Conservation (phyloP, 306 rosid genomes). For the Glycine tomentella region DNA sequence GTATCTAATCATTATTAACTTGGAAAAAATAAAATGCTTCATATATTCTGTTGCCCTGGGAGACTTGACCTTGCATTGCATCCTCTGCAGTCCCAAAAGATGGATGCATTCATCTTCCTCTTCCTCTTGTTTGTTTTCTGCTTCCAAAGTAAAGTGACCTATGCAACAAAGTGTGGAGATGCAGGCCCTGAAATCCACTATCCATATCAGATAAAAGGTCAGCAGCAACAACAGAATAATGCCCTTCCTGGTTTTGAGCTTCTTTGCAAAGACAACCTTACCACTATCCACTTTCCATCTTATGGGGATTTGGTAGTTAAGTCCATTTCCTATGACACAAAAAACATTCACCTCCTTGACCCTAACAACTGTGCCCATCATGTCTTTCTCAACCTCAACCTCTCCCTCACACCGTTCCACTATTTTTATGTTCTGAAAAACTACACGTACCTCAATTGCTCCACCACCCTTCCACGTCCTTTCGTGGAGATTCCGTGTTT, state of each 20-base stretch:
- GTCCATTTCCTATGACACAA: conserved; percentile 71
- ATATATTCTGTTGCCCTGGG: neutral
- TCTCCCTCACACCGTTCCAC: conserved; percentile 67
- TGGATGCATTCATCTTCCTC: conserved; percentile 59
- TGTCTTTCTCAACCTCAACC: conserved; percentile 76
- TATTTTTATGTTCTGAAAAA: conserved; percentile 60
- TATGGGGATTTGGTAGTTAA: conserved; percentile 64
- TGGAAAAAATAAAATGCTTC: no score
- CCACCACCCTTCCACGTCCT: conserved; percentile 43
- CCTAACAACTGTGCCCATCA: conserved; percentile 66
- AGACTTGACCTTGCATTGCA: conserved; percentile 26
- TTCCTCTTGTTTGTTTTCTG: conserved; percentile 50
- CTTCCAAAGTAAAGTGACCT: conserved; percentile 46
- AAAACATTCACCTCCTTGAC: conserved; percentile 68
- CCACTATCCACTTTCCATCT: conserved; percentile 68
- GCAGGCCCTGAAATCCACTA: conserved; percentile 49
- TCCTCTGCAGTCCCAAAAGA: neutral
- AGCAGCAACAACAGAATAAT: neutral
- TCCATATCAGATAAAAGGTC: conserved; percentile 60
- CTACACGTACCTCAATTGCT: conserved; percentile 72
- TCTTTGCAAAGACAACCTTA: conserved; percentile 52
- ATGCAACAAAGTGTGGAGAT: conserved; percentile 46
- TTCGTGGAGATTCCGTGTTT: conserved; percentile 70
- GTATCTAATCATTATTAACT: no score
- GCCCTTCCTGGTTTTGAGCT: conserved; percentile 52